Evolutionary conservation across 805 yeast species (phyloP), one percentile per base, ranked within the genome.

Genomic region (Metschnikowia lunata): DNA sequence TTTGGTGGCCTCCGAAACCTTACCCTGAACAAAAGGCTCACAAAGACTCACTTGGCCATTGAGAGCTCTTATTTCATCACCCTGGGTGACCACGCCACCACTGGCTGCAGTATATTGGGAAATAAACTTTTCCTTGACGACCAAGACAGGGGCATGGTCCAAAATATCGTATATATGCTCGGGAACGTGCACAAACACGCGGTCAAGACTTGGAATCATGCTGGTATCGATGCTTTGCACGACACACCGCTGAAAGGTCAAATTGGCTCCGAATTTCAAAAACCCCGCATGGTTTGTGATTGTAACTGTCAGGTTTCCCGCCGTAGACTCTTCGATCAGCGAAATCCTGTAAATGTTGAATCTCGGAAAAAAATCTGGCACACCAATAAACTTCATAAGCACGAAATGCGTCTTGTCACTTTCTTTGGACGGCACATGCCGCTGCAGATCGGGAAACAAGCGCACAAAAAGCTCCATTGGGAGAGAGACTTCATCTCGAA

Each of bases 11-110:
- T 50, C 44, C 15, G 64, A 60, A 1, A 84, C 54, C 7, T 59
- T 51, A 0, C 96, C 96, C 58, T 86, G 95, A 34, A 75, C 78
- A 2, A 79, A 72, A 0, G 95, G 95, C 52, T 86, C 95, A 58
- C 88, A 79, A 23, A 82, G 72, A 4, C 76, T 53, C 3, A 87
- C 73, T 7, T 56, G 55, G 15, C 85, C 85, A 49, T 74, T 72
- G 14, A 79, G 54, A 5, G 59, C 60, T 14, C 76, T 61, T 2
- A 76, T 61, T 7, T 53, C 40, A 47, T 75, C 79, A 23, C 74
- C 76, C 37, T 69, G 74, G 28, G 70, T 62, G 23, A 66, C 62
- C 11, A 69, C 59, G 3, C 60, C 54, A 1, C 55, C 69, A 26
- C 45, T 54, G 27, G 44, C 42, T 2, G 36, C 36, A 29, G 62